Conservation (phyloP, 1,284 basidiomycete genomes). For the Heterobasidion annosum region DNA sequence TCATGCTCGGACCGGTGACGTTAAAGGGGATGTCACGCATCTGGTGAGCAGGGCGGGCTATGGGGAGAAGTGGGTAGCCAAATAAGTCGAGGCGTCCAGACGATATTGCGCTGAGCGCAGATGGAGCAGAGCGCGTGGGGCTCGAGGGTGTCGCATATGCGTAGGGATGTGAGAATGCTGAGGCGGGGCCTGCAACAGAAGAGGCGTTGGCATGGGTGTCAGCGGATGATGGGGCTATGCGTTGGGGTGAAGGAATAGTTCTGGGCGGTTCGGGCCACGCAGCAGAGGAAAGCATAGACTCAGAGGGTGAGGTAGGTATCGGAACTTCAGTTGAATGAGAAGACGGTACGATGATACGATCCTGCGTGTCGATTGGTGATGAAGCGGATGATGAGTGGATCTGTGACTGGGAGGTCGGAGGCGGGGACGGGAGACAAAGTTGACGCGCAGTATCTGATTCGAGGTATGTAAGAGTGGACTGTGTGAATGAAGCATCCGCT, state of each 20-base stretch:
- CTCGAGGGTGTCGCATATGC: slow-evolving; percentile 11
- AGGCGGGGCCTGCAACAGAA: not conserved
- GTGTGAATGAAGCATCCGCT: slow-evolving; percentile 35
- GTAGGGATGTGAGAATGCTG: not conserved
- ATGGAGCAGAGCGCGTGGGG: slow-evolving; percentile 18
- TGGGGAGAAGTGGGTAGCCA: slow-evolving; percentile 12
- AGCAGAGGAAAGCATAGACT: slow-evolving; percentile 17
- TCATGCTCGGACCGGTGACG: slow-evolving; percentile 11
- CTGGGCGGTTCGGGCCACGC: slow-evolving; percentile 23
- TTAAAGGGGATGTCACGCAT: slow-evolving; percentile 9
- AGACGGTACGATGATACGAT: not conserved
- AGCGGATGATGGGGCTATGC: not conserved
- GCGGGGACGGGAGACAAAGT: slow-evolving; percentile 11
- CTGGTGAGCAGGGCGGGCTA: slow-evolving; percentile 3
- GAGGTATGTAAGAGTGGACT: slow-evolving; percentile 37
- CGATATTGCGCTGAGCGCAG: slow-evolving; percentile 13
- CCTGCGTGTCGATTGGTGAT: not conserved
- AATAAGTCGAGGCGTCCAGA: slow-evolving; percentile 7
- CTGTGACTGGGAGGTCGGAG: slow-evolving; percentile 1
- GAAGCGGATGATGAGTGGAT: not conserved
- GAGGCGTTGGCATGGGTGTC: not conserved
- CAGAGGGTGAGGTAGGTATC: slow-evolving; percentile 3
- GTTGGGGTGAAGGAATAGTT: slow-evolving; percentile 10
- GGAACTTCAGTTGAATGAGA: slow-evolving; percentile 4
- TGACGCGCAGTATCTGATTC: slow-evolving; percentile 19